Evolutionary conservation across 129 eudicot genomes (phyloP), one percentile per base, ranked within the genome.

Genomic region (Lonicera japonica): DNA sequence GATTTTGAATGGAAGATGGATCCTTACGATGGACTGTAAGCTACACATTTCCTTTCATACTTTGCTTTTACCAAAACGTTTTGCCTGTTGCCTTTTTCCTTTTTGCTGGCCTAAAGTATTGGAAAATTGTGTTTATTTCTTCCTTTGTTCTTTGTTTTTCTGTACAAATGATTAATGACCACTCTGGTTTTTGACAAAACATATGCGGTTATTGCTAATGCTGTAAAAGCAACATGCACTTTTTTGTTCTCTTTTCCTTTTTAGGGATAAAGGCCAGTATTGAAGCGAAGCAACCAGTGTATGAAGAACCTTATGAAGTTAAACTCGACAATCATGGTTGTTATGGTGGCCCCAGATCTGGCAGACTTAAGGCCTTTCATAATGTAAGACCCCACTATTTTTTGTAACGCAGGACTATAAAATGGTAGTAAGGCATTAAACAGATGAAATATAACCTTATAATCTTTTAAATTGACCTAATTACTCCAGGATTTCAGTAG

Each of bases 1-100:
- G 24, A 88, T 92, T 73, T 70, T 92, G 76, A 70, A 77, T 61
- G 99, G 99, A n/a, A 85, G 58, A 76, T 92, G 99, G 99, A 64
- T 88, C 48, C 83, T 92, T 58, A 79, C 77, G 21, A 68, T 67
- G 63, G 87, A 82, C 43, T 92, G 99, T 92, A 74, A 85, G 91
- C 71, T 61, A 25, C 25, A 11, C 23, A 11, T 61, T 12, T 22
- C 8, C 18, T 53, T 41, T 56, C 36, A 17, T 50, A 14, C 55
- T 50, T 43, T 43, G 50, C 13, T 3, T 43, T 43, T 8, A 43
- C 14, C 8, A 11, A 43, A 14, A 7, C 16, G 15, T 50, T 50
- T 50, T 15, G 5, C 50, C 55, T 50, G 20, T 17, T 50, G 6
- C 55, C 50, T 43, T 4, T 43, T 43, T 14, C 50, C 13, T 43